A percentile compares a stretch with the other conserved stretches of the same genome.
Conservation (phyloP, 192 early-diverging fungal genomes). For the Coemansia asiatica region DNA sequence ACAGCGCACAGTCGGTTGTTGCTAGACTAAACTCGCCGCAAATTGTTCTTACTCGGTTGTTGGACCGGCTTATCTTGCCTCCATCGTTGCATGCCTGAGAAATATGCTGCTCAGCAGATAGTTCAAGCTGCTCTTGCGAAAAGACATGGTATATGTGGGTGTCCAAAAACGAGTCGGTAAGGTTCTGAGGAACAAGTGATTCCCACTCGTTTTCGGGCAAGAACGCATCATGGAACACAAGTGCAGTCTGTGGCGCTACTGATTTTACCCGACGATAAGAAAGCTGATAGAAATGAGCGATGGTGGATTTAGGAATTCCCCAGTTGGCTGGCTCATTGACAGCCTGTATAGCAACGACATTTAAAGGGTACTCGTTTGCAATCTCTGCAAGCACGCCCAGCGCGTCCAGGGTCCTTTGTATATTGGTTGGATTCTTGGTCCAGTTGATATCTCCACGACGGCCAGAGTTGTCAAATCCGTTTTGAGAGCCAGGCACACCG, state of each 20-base stretch:
- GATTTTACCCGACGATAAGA: slow-evolving; percentile 32
- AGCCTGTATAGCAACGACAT: slow-evolving; percentile 39
- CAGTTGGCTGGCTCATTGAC: slow-evolving; percentile 59
- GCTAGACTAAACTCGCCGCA: slow-evolving; percentile 75
- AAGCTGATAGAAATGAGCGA: slow-evolving; percentile 40
- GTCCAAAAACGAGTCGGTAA: slow-evolving; percentile 41
- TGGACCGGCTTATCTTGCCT: slow-evolving; percentile 36
- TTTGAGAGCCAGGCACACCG: slow-evolving; percentile 71
- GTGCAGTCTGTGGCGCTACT: slow-evolving; percentile 29
- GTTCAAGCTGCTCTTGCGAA: slow-evolving; percentile 24
- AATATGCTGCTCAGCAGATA: slow-evolving; percentile 30
- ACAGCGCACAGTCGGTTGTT: slow-evolving; percentile 69
- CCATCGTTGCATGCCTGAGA: slow-evolving; percentile 33
- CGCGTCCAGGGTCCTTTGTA: slow-evolving; percentile 32
- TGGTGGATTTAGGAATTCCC: slow-evolving; percentile 35
- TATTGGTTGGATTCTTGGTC: slow-evolving; percentile 29
- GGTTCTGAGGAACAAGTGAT: slow-evolving; percentile 28
- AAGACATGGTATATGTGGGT: slow-evolving; percentile 59
- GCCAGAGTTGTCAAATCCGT: slow-evolving; percentile 62
- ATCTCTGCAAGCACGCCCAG: slow-evolving; percentile 33
- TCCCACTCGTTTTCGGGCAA: slow-evolving; percentile 41
- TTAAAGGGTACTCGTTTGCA: slow-evolving; percentile 31
- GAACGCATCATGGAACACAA: slow-evolving; percentile 54
- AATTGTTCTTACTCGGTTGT: slow-evolving; percentile 53
- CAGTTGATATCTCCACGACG: slow-evolving; percentile 46